Evolutionary conservation across 306 rosid species (phyloP), one percentile per base, ranked within the genome.

Genomic region (Senna siamea): DNA sequence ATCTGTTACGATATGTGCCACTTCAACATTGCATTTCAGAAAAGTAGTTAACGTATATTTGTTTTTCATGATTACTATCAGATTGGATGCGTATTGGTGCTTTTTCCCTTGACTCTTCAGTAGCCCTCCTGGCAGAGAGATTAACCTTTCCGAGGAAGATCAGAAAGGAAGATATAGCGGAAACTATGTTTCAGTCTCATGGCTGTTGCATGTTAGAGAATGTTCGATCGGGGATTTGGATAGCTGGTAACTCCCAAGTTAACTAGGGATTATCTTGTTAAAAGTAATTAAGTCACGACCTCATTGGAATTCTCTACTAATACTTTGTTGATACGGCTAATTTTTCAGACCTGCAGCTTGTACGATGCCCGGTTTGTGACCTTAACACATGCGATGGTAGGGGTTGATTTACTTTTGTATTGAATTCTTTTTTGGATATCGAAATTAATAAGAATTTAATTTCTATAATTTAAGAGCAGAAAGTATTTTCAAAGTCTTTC

Each of bases 41-140:
- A 64, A 59, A 23, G 26, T 68, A 69, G 51, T 47, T 65, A 10
- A 68, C 22, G 76, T 63, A 46, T 52, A 69, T 51, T 56, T 12
- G 51, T 28, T 52, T 66, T 76, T 18, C 56, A 41, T 75, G 73
- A 44, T 34, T 38, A 41, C 53, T 56, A 53, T 51, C 89, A 95
- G 99, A 95, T 73, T 92, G 97, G 98, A 95, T 86, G 97, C 89
- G 99, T 0, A 92, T 95, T 40, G 99, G 98, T 5, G 99, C 99
- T 54, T 92, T 92, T 80, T 87, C 72, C 53, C 59, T 92, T 62
- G 98, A 88, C 46, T 87, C 96, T 79, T 78, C 97, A 46, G 85
- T 63, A 40, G 96, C 85, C 57, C 66, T 94, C 43, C 77, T 92
- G 52, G 80, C 97, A 15, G 97, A 94, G 76, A 84, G 81, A 82